Percentiles rank a stretch among this genome's conserved stretches.
Evolutionary conservation across 495 filamentous ascomycete species (phyloP).

Genomic region (Podospora fimiseda): DNA sequence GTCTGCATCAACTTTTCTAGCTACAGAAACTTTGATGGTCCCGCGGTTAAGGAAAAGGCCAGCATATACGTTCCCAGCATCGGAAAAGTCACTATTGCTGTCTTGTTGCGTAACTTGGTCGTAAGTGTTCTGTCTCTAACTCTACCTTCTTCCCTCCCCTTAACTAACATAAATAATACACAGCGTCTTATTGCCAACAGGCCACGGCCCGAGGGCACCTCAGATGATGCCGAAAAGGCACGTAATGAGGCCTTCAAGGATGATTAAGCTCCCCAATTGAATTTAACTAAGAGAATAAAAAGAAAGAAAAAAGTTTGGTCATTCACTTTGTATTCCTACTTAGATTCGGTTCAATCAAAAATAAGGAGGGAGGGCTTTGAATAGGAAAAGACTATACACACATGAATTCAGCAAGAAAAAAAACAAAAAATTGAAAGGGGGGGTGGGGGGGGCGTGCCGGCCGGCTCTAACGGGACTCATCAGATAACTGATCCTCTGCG

Average conservation of each 20-base stretch:
- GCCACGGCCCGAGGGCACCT: conserved; percentile 20
- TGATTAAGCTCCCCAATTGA: conserved; percentile 14
- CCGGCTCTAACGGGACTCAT: too few relatives aligned
- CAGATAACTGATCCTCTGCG: too few relatives aligned
- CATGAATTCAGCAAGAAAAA: too few relatives aligned
- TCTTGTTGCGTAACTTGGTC: conserved; percentile 81
- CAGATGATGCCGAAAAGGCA: conserved; percentile 29
- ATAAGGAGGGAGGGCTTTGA: too few relatives aligned
- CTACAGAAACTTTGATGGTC: conserved; percentile 82
- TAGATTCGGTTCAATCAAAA: not conserved
- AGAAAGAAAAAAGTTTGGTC: not conserved
- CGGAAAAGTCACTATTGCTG: conserved; percentile 93
- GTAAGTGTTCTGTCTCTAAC: conserved; percentile 46
- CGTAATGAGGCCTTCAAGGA: conserved; percentile 34
- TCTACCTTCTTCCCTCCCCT: not conserved
- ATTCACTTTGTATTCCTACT: not conserved
- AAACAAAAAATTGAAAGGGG: too few relatives aligned
- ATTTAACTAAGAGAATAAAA: too few relatives aligned
- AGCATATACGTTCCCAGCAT: conserved; percentile 96
- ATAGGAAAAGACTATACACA: too few relatives aligned
- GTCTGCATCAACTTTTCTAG: conserved; percentile 98
- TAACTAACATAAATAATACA: not conserved
- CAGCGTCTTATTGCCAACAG: conserved; percentile 41
- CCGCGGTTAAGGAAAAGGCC: conserved; percentile 83
- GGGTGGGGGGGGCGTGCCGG: too few relatives aligned